A percentile compares a stretch with the other conserved stretches of the same genome.
These are phyloP conservation scores for Zelopaecilomyces penicillatus DNA, from an alignment of 2,329 filamentous ascomycete genomes.

Conservation along the genomic window DNA sequence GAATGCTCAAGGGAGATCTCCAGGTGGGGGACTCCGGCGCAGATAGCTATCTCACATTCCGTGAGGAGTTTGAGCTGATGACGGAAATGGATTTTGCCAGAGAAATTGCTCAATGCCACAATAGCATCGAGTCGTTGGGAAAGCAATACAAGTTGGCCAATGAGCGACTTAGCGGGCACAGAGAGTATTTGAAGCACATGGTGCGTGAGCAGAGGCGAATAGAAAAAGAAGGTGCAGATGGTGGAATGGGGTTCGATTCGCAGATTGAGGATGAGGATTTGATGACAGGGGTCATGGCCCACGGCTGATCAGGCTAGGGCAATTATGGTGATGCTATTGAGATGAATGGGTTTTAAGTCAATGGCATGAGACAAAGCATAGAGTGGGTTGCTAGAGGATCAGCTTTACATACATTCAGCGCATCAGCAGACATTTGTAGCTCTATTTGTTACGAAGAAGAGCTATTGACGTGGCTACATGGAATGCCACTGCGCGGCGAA, in stretches of 20 bases:
- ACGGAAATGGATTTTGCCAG: conserved; percentile 43
- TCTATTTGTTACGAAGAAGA: no score
- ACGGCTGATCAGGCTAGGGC: conserved; percentile 5
- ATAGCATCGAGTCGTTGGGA: conserved; percentile 36
- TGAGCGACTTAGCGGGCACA: conserved; percentile 45
- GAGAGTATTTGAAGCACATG: conserved; percentile 45
- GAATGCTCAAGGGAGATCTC: conserved; percentile 45
- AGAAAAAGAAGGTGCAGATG: conserved; percentile 34
- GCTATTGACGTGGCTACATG: no score
- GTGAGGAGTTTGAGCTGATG: conserved; percentile 31
- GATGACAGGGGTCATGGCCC: conserved; percentile 39
- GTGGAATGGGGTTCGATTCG: conserved; percentile 33
- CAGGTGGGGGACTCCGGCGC: conserved; percentile 34
- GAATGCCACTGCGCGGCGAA: no score
- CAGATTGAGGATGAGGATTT: conserved; percentile 53
- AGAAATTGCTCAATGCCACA: conserved; percentile 34
- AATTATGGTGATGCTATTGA: no score
- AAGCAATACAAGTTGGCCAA: conserved; percentile 43
- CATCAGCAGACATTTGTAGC: no score
- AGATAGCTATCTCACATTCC: conserved; percentile 44
- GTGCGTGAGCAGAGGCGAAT: conserved; percentile 36
- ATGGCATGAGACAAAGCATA: no score
- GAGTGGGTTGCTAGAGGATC: no score
- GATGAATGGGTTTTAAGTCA: no score
- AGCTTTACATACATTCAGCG: no score